These are phyloP conservation scores for Kewa caespitosa DNA, from an alignment of 179 eudicot genomes.

Conservation along the genomic window DNA sequence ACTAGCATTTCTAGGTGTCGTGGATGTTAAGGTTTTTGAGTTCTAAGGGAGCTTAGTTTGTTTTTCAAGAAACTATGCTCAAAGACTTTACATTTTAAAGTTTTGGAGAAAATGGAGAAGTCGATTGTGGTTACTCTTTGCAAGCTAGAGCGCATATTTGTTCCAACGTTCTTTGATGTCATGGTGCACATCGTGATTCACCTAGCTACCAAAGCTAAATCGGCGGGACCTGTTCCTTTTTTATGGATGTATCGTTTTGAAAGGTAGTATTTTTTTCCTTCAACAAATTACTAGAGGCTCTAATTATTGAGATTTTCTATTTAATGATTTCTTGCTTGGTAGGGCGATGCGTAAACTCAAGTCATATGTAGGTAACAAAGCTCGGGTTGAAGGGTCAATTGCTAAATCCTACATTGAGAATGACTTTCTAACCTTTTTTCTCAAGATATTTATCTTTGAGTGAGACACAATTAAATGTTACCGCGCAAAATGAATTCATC, in stretches of 20 bases:
- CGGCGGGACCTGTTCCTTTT: slow-evolving; percentile 19
- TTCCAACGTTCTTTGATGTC: slow-evolving; percentile 22
- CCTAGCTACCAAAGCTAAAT: slow-evolving; percentile 18
- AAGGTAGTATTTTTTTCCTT: slow-evolving; percentile 18
- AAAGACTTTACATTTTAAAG: slow-evolving; percentile 2
- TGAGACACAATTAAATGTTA: not conserved
- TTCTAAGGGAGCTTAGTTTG: slow-evolving; percentile 17
- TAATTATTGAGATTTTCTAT: too few relatives aligned
- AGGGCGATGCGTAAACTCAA: not conserved
- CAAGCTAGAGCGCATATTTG: slow-evolving; percentile 10
- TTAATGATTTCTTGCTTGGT: not conserved
- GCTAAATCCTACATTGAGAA: slow-evolving; percentile 7
- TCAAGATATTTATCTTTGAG: slow-evolving; percentile 9
- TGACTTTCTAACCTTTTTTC: slow-evolving; percentile 12
- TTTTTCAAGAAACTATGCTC: slow-evolving; percentile 14
- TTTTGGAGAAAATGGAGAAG: slow-evolving; percentile 5
- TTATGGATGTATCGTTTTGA: slow-evolving; percentile 21
- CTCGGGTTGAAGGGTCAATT: slow-evolving; percentile 6
- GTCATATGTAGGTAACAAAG: not conserved
- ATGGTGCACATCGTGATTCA: slow-evolving; percentile 23
- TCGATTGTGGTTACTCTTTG: not conserved
- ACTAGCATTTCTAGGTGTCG: not conserved
- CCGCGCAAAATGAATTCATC: not conserved
- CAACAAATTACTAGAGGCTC: too few relatives aligned
- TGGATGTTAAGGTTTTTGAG: slow-evolving; percentile 10